Evolutionary conservation across 306 rosid genomes (phyloP), one percentile per base, ranked within the genome.

Genomic region (Vigna reflexopilosa): DNA sequence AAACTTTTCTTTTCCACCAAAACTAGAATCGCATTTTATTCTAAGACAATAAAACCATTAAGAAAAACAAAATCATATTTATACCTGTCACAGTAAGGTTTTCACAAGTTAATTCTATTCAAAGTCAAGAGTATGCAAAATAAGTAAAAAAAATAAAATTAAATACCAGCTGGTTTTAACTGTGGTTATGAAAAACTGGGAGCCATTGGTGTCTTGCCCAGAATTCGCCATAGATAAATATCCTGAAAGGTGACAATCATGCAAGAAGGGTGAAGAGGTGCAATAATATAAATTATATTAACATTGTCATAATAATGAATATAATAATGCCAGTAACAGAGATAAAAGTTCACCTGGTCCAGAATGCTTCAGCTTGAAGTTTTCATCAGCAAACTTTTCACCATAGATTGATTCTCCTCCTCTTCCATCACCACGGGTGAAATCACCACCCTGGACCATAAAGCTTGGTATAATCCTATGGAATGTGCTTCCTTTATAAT

Each of bases 361-460:
- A 24, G 86, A 64, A 82, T 93, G 98, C 81, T 89, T 87, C 58
- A 93, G 52, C 72, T 84, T 83, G 85, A 91, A 91, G 91, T 93
- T 93, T 78, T 93, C 97, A 80, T 91, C 95, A 2, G 91, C 89
- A 91, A 93, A 91, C 67, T 72, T 83, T 58, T 44, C 91, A 17
- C 95, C 98, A 32, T 91, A 93, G 57, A 91, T 90, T 16, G 97
- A 91, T 77, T 93, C 97, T 62, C 98, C 95, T 50, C 98, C 98
- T 62, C 91, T 84, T 59, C 98, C 98, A 85, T 91, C 92, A 14
- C 97, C 95, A 45, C 6, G 85, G 47, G 97, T 91, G 77, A 93
- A 93, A 86, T 91, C 98, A 62, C 95, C 98, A 2, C 98, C 98
- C 51, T 93, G 98, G 71, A 89, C 91, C 97, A 91, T 91, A 76